Base-by-base conservation (phyloP, 2,329 filamentous ascomycete genomes). In the Xylariaceae sp. region DNA sequence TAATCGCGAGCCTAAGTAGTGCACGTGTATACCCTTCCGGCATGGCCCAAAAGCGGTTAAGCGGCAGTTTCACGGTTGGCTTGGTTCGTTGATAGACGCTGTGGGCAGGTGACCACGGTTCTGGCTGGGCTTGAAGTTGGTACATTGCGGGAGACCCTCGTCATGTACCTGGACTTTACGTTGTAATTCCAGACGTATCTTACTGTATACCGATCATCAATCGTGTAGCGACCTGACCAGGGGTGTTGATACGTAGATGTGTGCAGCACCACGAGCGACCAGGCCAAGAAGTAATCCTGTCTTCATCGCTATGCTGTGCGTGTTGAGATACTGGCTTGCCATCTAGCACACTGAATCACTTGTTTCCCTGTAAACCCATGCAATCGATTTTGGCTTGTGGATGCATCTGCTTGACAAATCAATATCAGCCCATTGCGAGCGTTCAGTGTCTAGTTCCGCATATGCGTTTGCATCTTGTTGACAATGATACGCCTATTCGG, bases 121-220 rank as follows among this genome's bases (percentile, higher is more conserved):
- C 6, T 6, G 11, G 11, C 6, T 26, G 11, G 22, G 6, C 22
- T 26, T 26, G 22, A 11, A 11, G 22, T 11, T 11, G 22, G 37
- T 47, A 47, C 47, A 38, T 44, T 13, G 3, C 9, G 19, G 15
- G 19, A 3, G 19, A 36, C 19, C 32, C 22, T 28, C 18, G 26
- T 13, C 18, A 47, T 40, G 47, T 49, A 49, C 34, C 39, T 38
- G 4, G 30, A 49, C 44, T 19, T 44, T n/a, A n/a, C 9, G 13
- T 15, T n/a, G 32, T 36, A 35, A 19, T 16, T 16, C 19, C 19
- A 17, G 16, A 32, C 9, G 37, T 40, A 41, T 44, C 46, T n/a
- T 22, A 6, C 1, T 26, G 22, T 26, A 11, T 26, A 26, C 22
- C 22, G 22, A 26, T 6, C 22, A 6, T 26, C 19, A n/a, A 19